Evolutionary conservation across 306 rosid species (phyloP).

Genomic region (Castanopsis chinensis): DNA sequence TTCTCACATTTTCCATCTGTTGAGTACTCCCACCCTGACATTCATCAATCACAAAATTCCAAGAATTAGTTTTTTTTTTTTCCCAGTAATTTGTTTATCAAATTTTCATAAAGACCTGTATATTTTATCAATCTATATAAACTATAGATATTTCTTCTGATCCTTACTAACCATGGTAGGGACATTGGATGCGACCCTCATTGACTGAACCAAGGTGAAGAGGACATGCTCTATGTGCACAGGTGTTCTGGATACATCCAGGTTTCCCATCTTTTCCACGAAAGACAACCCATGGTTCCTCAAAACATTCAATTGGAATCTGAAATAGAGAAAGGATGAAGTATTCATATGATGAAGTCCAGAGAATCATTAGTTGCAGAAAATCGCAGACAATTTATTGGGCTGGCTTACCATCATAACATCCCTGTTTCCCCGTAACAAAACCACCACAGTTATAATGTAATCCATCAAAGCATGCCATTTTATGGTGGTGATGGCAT

Average conservation of each 20-base stretch:
- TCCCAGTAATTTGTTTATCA: not conserved
- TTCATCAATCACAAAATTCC: constrained; percentile 29
- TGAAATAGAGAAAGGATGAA: constrained; percentile 43
- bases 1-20: constrained; percentile 96
- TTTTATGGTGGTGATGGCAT: not conserved
- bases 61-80: not conserved
- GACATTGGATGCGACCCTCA: constrained; percentile 91
- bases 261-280: constrained; percentile 92
- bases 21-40: constrained; percentile 90
- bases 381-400: constrained; percentile 1
- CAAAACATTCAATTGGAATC: constrained; percentile 91
- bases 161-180: constrained; percentile 80
- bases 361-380: not conserved
- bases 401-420: not conserved
- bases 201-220: constrained; percentile 89
- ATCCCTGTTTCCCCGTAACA: not conserved
- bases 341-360: constrained; percentile 19
- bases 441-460: too few relatives aligned
- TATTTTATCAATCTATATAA: not conserved
- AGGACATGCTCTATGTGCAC: constrained; percentile 99
- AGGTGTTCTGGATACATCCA: constrained; percentile 93
- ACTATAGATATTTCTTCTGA: not conserved
- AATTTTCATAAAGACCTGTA: not conserved
- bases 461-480: not conserved
- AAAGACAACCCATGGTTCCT: constrained; percentile 93